These are phyloP conservation scores for Hypericum perforatum DNA, from an alignment of 345 rosid species.

Conservation along the genomic window DNA sequence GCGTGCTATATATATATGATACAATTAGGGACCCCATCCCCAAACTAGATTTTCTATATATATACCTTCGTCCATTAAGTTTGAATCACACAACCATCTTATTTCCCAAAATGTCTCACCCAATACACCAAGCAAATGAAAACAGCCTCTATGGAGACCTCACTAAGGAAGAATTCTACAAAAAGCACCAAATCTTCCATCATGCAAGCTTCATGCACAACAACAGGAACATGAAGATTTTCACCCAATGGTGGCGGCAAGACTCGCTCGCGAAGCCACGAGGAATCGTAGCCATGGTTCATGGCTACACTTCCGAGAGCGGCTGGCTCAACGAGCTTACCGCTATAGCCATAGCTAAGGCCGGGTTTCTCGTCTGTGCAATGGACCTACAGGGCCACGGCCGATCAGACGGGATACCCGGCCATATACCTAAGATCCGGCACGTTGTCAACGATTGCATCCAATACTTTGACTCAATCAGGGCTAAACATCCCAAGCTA, in stretches of 20 bases:
- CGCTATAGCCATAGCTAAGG: slow-evolving; percentile 18
- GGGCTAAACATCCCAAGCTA: slow-evolving; percentile 12
- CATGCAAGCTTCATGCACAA: slow-evolving; percentile 15
- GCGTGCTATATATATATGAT: too few species aligned
- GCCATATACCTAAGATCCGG: slow-evolving; percentile 20
- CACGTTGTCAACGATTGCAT: slow-evolving; percentile 16
- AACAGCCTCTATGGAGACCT: slow-evolving; percentile 19
- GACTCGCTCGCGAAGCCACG: background rate
- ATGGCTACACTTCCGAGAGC: slow-evolving; percentile 26
- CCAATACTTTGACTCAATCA: slow-evolving; percentile 11
- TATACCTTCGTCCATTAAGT: too few species aligned
- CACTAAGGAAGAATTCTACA: slow-evolving; percentile 27
- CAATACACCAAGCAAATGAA: slow-evolving; percentile 23
- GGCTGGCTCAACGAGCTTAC: slow-evolving; percentile 29
- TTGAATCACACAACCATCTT: too few species aligned
- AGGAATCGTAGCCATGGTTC: slow-evolving; percentile 28
- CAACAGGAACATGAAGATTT: slow-evolving; percentile 18
- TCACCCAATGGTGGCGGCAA: slow-evolving; percentile 24
- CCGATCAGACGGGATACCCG: slow-evolving; percentile 17
- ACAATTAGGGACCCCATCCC: too few species aligned
- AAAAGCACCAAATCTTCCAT: slow-evolving; percentile 18
- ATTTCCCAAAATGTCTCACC: slow-evolving; percentile 15
- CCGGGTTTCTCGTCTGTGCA: slow-evolving; percentile 21
- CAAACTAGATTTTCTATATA: too few species aligned
- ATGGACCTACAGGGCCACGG: slow-evolving; percentile 30